Percentiles rank a stretch among this genome's conserved stretches.
Evolutionary conservation across 352 stramenopile species (phyloP).

Genomic region (Peronospora farinosa): DNA sequence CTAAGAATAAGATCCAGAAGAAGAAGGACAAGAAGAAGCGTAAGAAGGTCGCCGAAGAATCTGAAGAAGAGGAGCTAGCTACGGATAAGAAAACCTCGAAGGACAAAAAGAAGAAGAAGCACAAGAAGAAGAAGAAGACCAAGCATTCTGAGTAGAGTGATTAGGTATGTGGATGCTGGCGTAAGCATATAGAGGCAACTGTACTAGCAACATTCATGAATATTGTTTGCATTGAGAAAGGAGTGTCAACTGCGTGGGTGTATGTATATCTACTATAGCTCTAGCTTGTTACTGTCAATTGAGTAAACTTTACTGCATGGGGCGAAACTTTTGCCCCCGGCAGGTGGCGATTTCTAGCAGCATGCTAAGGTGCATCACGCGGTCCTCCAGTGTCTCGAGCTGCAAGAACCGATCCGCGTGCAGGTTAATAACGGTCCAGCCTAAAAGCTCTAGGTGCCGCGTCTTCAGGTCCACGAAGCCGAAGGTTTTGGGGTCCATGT

Average conservation of each 20-base stretch:
- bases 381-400: slow-evolving; percentile 41
- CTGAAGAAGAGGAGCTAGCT: slow-evolving; percentile 1
- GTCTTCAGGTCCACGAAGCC: slow-evolving; percentile 59
- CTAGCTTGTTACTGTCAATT: background rate
- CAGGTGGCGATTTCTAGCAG: slow-evolving; percentile 61
- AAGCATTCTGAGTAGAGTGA: slow-evolving; percentile 29
- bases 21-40: slow-evolving; percentile 48
- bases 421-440: slow-evolving; percentile 68
- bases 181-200: slow-evolving; percentile 11
- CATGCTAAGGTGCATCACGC: slow-evolving; percentile 57
- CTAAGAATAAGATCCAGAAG: slow-evolving; percentile 28
- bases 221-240: slow-evolving; percentile 10
- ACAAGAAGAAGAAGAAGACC: slow-evolving; percentile 40
- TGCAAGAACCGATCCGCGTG: slow-evolving; percentile 47
- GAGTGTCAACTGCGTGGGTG: slow-evolving; percentile 1
- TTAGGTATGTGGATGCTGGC: background rate
- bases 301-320: background rate
- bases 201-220: slow-evolving; percentile 16
- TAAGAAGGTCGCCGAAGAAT: slow-evolving; percentile 9
- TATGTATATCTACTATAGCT: slow-evolving; percentile 13
- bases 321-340: slow-evolving; percentile 10
- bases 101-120: slow-evolving; percentile 19
- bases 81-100: slow-evolving; percentile 13
- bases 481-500: slow-evolving; percentile 38
- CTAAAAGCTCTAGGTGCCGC: slow-evolving; percentile 50